Evolutionary conservation across 352 stramenopile genomes (phyloP).

Genomic region (Blastocystis sp.): DNA sequence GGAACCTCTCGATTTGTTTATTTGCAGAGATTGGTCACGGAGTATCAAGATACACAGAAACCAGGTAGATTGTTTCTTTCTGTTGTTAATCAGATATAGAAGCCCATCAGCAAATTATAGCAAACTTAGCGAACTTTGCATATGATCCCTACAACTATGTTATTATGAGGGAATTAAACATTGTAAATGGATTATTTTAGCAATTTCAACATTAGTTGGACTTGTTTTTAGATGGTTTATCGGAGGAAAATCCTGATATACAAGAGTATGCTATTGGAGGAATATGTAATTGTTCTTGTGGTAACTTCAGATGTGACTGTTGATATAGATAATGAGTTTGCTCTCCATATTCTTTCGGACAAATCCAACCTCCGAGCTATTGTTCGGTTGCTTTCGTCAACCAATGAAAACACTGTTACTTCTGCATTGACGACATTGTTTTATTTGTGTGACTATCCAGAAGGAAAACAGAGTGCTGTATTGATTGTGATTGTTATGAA

Average conservation of each 20-base stretch:
- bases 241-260: constrained; percentile 5
- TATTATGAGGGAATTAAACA: constrained; percentile 20
- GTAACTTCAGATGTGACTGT: neutral
- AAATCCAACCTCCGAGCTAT: constrained; percentile 24
- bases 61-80: neutral
- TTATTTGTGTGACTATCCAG: neutral
- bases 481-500: neutral
- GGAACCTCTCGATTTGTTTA: constrained; percentile 46
- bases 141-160: constrained; percentile 54
- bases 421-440: constrained; percentile 29
- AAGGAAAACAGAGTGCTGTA: neutral
- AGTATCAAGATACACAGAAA: constrained; percentile 55
- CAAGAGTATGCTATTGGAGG: constrained; percentile 41
- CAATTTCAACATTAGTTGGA: neutral
- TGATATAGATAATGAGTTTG: constrained; percentile 2
- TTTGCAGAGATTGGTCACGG: constrained; percentile 29
- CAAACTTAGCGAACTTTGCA: constrained; percentile 52
- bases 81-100: constrained; percentile 6
- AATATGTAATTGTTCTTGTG: constrained; percentile 41
- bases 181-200: constrained; percentile 1
- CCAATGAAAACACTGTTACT: constrained; percentile 34
- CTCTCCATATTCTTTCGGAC: neutral
- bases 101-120: constrained; percentile 27
- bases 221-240: constrained; percentile 38
- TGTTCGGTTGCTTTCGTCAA: neutral